phyloP scores from a whole-genome alignment of 1,139 yeast species.

The Scheffersomyces cryptocercus region DNA sequence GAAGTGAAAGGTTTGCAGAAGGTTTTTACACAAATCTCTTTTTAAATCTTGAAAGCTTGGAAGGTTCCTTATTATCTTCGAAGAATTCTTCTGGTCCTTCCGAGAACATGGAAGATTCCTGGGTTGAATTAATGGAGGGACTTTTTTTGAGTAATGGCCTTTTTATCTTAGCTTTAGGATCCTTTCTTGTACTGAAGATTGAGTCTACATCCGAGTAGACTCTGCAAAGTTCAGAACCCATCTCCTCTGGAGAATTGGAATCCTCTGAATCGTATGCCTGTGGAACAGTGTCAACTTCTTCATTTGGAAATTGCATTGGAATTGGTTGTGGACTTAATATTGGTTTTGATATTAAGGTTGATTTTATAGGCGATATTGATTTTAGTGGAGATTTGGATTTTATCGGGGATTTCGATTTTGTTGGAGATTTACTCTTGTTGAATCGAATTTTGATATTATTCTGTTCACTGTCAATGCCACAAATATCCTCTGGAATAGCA shows the following conservation, averaged over 20 bases:
- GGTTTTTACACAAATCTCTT: conserved; percentile 6
- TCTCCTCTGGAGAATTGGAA: conserved; percentile 6
- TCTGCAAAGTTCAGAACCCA: conserved; percentile 8
- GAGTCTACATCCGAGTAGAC: conserved; percentile 24
- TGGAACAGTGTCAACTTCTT: conserved; percentile 4
- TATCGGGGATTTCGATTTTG: not conserved
- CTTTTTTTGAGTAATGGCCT: not conserved
- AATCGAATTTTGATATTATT: conserved; percentile 8
- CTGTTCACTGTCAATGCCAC: conserved; percentile 6
- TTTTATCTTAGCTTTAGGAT: not conserved
- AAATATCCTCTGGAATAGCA: not conserved
- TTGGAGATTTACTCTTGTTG: conserved; percentile 1
- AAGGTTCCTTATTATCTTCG: no score
- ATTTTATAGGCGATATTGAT: not conserved
- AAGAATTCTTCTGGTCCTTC: not conserved
- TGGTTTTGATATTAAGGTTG: not conserved
- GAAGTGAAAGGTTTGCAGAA: conserved; percentile 2
- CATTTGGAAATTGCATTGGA: not conserved
- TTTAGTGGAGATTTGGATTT: no score
- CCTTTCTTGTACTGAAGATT: conserved; percentile 19
- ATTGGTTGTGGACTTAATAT: not conserved
- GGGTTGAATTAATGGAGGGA: not conserved
- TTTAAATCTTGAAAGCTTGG: conserved; percentile 10
- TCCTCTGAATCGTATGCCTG: conserved; percentile 2
- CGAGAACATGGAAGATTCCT: not conserved